Conservation (phyloP, 2,329 filamentous ascomycete species). For the Lasiodiplodia sp. region DNA sequence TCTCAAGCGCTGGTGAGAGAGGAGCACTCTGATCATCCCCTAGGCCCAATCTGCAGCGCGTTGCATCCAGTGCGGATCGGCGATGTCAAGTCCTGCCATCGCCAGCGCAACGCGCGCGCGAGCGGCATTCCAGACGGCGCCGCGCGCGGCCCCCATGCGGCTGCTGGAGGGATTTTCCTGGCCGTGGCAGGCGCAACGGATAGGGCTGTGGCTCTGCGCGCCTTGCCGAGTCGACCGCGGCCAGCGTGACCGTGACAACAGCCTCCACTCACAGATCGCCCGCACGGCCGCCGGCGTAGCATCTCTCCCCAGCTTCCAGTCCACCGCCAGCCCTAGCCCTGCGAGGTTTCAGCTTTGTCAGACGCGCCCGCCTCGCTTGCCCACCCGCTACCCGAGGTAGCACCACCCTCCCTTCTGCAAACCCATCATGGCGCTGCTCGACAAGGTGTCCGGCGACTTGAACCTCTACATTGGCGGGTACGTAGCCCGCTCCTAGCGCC, state of each 20-base stretch:
- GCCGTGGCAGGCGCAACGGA: conserved; percentile 5
- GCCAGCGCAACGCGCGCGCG: background rate
- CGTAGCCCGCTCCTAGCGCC: conserved; percentile 40
- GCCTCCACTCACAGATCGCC: conserved; percentile 15
- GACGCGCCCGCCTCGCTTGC: conserved; percentile 25
- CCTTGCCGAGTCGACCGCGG: conserved; percentile 4
- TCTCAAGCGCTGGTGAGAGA: conserved; percentile 19
- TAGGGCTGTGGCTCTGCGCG: conserved; percentile 24
- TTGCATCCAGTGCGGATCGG: conserved; percentile 20
- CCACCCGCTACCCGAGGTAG: conserved; percentile 13
- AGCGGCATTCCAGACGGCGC: conserved; percentile 5
- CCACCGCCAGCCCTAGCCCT: conserved; percentile 24
- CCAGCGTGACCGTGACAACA: conserved; percentile 9
- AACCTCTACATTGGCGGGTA: conserved; percentile 84
- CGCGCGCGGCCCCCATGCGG: conserved; percentile 4
- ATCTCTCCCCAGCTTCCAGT: conserved; percentile 24
- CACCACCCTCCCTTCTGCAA: conserved; percentile 26
- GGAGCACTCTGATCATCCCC: conserved; percentile 15
- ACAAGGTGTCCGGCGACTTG: conserved; percentile 72
- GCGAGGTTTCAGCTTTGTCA: conserved; percentile 30
- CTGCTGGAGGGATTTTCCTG: conserved; percentile 24
- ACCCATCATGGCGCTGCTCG: conserved; percentile 63
- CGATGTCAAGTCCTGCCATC: conserved; percentile 17
- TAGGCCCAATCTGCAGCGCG: conserved; percentile 22
- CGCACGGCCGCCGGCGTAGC: conserved; percentile 21